Evolutionary conservation across 257 asterid genomes (phyloP).

Genomic region (Ballota nigra): DNA sequence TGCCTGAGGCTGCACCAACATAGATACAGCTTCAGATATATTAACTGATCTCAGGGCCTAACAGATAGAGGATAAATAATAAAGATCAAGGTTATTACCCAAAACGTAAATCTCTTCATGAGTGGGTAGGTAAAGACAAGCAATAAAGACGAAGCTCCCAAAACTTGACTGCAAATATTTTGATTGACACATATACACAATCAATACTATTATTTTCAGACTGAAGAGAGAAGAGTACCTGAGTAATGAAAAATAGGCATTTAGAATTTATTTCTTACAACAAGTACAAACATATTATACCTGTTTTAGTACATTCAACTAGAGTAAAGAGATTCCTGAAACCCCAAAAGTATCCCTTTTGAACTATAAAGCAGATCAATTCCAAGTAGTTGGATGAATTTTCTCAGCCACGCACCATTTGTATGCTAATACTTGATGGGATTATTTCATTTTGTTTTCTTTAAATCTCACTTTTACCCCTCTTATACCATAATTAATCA

Average conservation of each 20-base stretch:
- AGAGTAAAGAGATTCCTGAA: not conserved
- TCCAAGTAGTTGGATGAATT: conserved; percentile 12
- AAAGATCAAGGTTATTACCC: conserved; percentile 51
- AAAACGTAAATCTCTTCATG: conserved; percentile 84
- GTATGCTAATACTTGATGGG: not conserved
- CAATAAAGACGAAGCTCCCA: conserved; percentile 76
- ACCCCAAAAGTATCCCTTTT: not conserved
- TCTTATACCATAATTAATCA: not conserved
- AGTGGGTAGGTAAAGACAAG: conserved; percentile 81
- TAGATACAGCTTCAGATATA: conserved; percentile 15
- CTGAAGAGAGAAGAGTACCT: conserved; percentile 16
- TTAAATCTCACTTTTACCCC: not conserved
- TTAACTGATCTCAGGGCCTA: conserved; percentile 9
- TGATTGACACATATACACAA: conserved; percentile 10
- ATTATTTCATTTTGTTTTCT: not conserved
- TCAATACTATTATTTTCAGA: not conserved
- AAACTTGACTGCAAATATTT: conserved; percentile 53
- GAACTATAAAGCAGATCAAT: not conserved
- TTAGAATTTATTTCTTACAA: not conserved
- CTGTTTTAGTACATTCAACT: not conserved
- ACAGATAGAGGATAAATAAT: not conserved
- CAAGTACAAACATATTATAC: not conserved
- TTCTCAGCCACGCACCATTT: not conserved
- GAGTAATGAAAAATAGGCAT: not conserved
- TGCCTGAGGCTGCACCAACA: conserved; percentile 87